phyloP scores from a whole-genome alignment of 768 basidiomycete species.

The Clitopilus hobsonii region DNA sequence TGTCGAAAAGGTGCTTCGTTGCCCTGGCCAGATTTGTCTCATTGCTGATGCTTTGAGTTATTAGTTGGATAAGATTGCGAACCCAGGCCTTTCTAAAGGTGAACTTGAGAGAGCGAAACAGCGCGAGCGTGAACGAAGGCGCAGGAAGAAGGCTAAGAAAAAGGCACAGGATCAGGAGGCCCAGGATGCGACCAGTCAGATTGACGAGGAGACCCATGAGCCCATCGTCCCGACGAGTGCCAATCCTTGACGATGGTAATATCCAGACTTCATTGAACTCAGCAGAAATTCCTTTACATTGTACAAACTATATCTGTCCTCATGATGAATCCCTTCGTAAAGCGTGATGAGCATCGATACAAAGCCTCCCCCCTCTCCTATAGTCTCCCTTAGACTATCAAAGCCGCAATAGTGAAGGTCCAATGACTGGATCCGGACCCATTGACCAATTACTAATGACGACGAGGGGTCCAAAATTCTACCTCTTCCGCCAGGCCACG shows the following conservation, averaged over 20 bases:
- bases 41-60: conserved; percentile 15
- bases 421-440: no score
- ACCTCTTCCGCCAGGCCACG: no score
- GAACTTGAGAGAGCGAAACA: conserved; percentile 68
- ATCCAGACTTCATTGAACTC: neutral
- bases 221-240: neutral
- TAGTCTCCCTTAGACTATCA: no score
- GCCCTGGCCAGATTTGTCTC: conserved; percentile 14
- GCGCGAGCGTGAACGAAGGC: conserved; percentile 68
- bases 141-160: conserved; percentile 77
- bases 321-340: neutral
- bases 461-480: no score
- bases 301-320: neutral
- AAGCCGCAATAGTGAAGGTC: no score
- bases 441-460: no score
- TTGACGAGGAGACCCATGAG: conserved; percentile 6
- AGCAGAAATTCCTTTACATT: neutral
- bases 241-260: neutral
- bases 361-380: no score
- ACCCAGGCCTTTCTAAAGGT: conserved; percentile 74
- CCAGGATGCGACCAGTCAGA: conserved; percentile 11
- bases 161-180: conserved; percentile 35
- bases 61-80: conserved; percentile 66
- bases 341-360: no score
- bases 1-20: conserved; percentile 65